phyloP scores from a whole-genome alignment of 192 early-diverging fungal species.

The Coemansia sp. region DNA sequence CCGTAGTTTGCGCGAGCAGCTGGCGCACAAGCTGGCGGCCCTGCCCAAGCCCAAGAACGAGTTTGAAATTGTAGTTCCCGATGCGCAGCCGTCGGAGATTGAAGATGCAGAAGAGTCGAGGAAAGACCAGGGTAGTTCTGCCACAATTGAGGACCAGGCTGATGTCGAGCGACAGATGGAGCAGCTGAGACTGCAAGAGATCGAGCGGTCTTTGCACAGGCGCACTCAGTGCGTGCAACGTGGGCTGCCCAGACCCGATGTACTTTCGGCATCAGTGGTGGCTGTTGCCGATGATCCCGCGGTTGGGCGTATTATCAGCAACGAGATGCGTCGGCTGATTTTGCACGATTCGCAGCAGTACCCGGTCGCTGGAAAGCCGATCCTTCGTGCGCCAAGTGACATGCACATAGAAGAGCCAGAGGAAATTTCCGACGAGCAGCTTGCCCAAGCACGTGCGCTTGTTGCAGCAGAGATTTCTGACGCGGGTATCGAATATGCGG shows the following conservation, averaged over 20 bases:
- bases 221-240: conserved; percentile 78
- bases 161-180: conserved; percentile 68
- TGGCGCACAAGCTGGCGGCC: conserved; percentile 66
- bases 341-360: conserved; percentile 70
- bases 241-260: conserved; percentile 72
- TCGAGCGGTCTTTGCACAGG: conserved; percentile 55
- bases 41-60: conserved; percentile 92
- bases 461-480: conserved; percentile 54
- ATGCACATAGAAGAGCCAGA: conserved; percentile 29
- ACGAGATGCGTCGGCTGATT: conserved; percentile 74
- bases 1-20: conserved; percentile 64
- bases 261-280: not conserved
- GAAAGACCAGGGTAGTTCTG: conserved; percentile 17
- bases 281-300: conserved; percentile 15
- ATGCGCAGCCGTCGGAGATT: conserved; percentile 39
- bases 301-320: conserved; percentile 58
- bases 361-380: conserved; percentile 67
- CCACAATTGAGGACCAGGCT: conserved; percentile 67
- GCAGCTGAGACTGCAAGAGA: conserved; percentile 54
- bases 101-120: not conserved
- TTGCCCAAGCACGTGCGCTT: conserved; percentile 60
- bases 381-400: conserved; percentile 25
- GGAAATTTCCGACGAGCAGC: conserved; percentile 61
- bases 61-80: conserved; percentile 88
- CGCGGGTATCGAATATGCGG: not conserved